Evolutionary conservation across 2,329 filamentous ascomycete genomes (phyloP).

Genomic region (Clarireedia monteithiana): DNA sequence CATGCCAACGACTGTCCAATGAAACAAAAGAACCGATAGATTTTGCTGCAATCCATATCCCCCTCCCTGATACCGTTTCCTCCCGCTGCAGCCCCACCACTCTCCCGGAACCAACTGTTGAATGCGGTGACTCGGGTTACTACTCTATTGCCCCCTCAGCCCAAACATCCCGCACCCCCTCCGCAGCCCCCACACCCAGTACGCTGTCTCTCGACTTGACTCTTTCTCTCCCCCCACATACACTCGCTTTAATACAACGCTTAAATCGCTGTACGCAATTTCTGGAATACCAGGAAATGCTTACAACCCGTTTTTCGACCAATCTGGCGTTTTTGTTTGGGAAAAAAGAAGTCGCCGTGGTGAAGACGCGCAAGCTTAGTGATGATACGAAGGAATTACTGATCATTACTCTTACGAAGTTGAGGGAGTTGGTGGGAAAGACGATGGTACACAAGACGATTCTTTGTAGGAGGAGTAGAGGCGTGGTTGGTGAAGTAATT

Average conservation of each 20-base stretch:
- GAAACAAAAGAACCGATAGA: conserved; percentile 1
- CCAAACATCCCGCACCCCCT: not conserved
- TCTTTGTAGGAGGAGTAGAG: conserved; percentile 4
- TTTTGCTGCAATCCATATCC: conserved; percentile 4
- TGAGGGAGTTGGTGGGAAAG: conserved; percentile 7
- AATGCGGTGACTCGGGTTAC: conserved; percentile 5
- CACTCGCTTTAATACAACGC: no score
- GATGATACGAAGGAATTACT: conserved; percentile 7
- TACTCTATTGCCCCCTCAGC: not conserved
- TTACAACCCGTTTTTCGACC: conserved; percentile 4
- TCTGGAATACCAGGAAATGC: conserved; percentile 5
- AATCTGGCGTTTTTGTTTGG: conserved; percentile 6
- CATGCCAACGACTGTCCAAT: not conserved
- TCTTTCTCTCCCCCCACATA: no score
- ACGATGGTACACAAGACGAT: conserved; percentile 6
- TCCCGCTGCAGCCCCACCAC: no score
- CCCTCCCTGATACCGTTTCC: not conserved
- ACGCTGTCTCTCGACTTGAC: no score
- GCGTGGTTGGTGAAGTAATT: not conserved
- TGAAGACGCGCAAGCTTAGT: conserved; percentile 1
- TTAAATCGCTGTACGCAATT: not conserved
- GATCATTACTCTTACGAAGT: conserved; percentile 5
- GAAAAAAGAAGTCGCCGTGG: conserved; percentile 6
- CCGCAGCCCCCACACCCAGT: not conserved
- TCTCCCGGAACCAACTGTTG: not conserved